Evolutionary conservation across 2,329 filamentous ascomycete species (phyloP), one percentile per base, ranked within the genome.

Genomic region (Clonostachys rosea): DNA sequence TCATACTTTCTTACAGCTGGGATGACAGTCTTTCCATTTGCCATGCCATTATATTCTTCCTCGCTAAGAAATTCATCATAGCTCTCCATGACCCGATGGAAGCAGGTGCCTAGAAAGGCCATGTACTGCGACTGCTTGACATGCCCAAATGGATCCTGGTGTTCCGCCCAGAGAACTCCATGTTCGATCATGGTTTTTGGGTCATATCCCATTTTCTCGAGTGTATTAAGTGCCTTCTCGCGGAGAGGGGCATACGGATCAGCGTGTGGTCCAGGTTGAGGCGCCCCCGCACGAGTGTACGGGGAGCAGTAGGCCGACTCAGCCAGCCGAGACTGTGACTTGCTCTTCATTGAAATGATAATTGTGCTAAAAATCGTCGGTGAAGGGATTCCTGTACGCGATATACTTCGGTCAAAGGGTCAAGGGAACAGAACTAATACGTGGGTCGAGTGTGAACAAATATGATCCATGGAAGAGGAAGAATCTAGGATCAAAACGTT

Each of bases 81-180:
- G 42, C 56, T 52, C 42, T 59, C 56, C 52, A 58, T 52, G 10
- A 53, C 46, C 8, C 56, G 52, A 30, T 53, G 49, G 48, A 55
- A 56, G 42, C 52, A 54, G 2, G 48, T 43, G n/a, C 55, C 50
- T 1, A 59, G 14, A 40, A 54, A 60, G 17, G 54, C 49, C 52
- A 53, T 51, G 45, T 52, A 60, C 40, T 56, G 51, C 1, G 54
- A 52, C 1, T 60, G 53, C 51, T 53, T 59, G 11, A 60, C 54
- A 39, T 60, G 54, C 30, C 54, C 56, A 34, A 50, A 58, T 2
- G 56, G 57, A 42, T 58, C 58, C 33, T 60, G 56, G 30, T 60
- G 48, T 33, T 58, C 52, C 8, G 56, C 57, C 57, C 56, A 59
- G 10, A 55, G 40, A 9, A 60, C 53, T 6, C 56, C 56, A 24